Percentiles rank a stretch among this genome's conserved stretches.
These are phyloP conservation scores for Chaetomidium leptoderma DNA, from an alignment of 495 filamentous ascomycete genomes.

Conservation along the genomic window DNA sequence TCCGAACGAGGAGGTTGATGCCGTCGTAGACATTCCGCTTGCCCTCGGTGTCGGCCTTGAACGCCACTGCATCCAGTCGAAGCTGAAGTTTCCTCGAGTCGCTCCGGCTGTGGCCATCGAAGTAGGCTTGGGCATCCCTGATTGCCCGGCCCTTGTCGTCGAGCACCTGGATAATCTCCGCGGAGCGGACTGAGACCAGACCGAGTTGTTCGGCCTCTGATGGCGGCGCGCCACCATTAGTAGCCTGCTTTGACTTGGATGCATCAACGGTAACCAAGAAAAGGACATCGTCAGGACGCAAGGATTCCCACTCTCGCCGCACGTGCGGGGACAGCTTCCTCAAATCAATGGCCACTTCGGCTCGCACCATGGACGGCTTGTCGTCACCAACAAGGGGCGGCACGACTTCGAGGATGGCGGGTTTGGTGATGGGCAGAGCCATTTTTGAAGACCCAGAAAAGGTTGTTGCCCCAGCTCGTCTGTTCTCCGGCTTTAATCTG, in stretches of 20 bases:
- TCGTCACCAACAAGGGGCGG: constrained; percentile 80
- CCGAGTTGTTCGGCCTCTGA: constrained; percentile 57
- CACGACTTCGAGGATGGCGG: constrained; percentile 81
- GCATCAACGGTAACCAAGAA: constrained; percentile 75
- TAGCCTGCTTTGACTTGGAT: constrained; percentile 47
- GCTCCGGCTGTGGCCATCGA: constrained; percentile 42
- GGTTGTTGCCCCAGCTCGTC: constrained; percentile 56
- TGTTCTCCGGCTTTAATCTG: constrained; percentile 67
- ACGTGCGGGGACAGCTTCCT: constrained; percentile 68
- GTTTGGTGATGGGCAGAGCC: constrained; percentile 81
- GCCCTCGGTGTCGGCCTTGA: constrained; percentile 74
- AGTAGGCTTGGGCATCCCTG: constrained; percentile 51
- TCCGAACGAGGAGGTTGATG: constrained; percentile 82
- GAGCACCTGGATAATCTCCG: constrained; percentile 80
- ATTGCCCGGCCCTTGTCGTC: constrained; percentile 82
- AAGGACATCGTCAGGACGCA: constrained; percentile 84
- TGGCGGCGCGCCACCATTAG: constrained; percentile 50
- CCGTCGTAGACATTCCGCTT: constrained; percentile 75
- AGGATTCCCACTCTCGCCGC: constrained; percentile 83
- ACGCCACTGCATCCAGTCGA: constrained; percentile 73
- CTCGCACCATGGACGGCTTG: constrained; percentile 77
- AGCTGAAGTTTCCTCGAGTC: constrained; percentile 67
- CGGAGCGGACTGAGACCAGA: constrained; percentile 69
- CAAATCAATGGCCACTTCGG: constrained; percentile 86
- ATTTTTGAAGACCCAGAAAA: constrained; percentile 89